These are phyloP conservation scores for Paramarasmius palmivorus DNA, from an alignment of 1,284 basidiomycete genomes.

Conservation along the genomic window DNA sequence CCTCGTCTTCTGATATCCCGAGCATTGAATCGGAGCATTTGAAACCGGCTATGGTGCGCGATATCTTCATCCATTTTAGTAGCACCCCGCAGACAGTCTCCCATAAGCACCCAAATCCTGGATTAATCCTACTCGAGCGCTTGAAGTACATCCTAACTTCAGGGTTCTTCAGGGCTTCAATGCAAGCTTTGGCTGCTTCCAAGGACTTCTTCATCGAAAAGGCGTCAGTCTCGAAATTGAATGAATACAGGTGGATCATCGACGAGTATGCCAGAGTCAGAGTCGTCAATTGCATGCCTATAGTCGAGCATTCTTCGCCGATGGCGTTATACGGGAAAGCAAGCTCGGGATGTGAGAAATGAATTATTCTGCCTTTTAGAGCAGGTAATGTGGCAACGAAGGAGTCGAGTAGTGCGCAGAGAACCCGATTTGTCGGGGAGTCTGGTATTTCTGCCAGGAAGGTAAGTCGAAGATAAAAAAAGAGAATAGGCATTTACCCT, in stretches of 20 bases:
- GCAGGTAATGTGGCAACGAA: conserved; percentile 8
- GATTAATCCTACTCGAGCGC: conserved; percentile 2
- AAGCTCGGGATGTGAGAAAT: background rate
- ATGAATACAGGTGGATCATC: conserved; percentile 11
- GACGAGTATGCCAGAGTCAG: conserved; percentile 12
- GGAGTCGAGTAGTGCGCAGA: conserved; percentile 5
- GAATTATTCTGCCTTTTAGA: background rate
- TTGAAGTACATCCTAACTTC: background rate
- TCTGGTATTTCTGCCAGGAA: background rate
- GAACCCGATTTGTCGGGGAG: background rate
- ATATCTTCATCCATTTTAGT: background rate
- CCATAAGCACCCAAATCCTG: conserved; percentile 5
- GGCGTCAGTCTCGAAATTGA: background rate
- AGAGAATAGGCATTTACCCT: background rate
- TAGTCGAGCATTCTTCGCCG: conserved; percentile 1
- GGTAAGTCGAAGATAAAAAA: no score
- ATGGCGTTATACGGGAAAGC: background rate
- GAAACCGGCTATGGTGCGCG: no score
- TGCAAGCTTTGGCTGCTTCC: conserved; percentile 9
- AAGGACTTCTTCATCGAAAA: conserved; percentile 4
- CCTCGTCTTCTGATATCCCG: no score
- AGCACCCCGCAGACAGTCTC: conserved; percentile 5
- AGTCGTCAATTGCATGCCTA: conserved; percentile 5
- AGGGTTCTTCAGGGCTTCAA: background rate
- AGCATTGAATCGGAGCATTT: no score